Conservation (phyloP, 2,329 filamentous ascomycete genomes). For the Phaeosphaeriaceae sp. region DNA sequence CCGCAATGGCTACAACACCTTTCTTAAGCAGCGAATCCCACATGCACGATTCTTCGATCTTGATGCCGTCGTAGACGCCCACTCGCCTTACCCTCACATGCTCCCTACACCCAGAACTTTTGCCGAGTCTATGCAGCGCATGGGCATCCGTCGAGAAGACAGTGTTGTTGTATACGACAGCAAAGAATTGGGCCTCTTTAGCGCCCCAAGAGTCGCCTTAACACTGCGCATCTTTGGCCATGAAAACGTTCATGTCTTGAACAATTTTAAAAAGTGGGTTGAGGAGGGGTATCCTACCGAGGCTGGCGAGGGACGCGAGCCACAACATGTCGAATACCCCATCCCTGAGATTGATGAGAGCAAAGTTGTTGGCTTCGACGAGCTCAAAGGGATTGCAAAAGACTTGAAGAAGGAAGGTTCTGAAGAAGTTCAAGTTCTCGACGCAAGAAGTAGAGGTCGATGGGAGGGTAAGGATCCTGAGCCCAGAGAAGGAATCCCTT, state of each 20-base stretch:
- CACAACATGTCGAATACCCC: conserved; percentile 50
- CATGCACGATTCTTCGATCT: conserved; percentile 95
- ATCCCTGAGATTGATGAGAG: conserved; percentile 55
- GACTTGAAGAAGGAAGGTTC: conserved; percentile 82
- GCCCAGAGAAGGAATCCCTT: conserved; percentile 82
- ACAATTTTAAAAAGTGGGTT: conserved; percentile 96
- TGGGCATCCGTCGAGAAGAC: conserved; percentile 88
- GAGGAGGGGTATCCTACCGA: conserved; percentile 82
- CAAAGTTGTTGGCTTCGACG: conserved; percentile 80
- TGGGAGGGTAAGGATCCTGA: conserved; percentile 86
- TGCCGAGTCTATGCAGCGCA: conserved; percentile 82
- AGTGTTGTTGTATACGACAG: conserved; percentile 93
- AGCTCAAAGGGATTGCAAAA: conserved; percentile 77
- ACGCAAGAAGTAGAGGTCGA: conserved; percentile 80
- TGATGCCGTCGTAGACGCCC: conserved; percentile 86
- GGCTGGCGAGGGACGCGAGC: conserved; percentile 69
- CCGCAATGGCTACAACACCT: conserved; percentile 80
- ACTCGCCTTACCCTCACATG: conserved; percentile 95
- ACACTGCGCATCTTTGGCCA: conserved; percentile 92
- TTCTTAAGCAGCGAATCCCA: conserved; percentile 82
- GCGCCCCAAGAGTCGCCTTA: conserved; percentile 91
- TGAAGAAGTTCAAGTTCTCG: conserved; percentile 84
- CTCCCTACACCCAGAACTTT: conserved; percentile 82
- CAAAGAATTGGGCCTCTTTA: conserved; percentile 90
- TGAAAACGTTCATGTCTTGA: conserved; percentile 82